Percentiles rank a stretch among this genome's conserved stretches.
Evolutionary conservation across 164 flowering plant species (phyloP).

Genomic region (Dillenia turbinata): DNA sequence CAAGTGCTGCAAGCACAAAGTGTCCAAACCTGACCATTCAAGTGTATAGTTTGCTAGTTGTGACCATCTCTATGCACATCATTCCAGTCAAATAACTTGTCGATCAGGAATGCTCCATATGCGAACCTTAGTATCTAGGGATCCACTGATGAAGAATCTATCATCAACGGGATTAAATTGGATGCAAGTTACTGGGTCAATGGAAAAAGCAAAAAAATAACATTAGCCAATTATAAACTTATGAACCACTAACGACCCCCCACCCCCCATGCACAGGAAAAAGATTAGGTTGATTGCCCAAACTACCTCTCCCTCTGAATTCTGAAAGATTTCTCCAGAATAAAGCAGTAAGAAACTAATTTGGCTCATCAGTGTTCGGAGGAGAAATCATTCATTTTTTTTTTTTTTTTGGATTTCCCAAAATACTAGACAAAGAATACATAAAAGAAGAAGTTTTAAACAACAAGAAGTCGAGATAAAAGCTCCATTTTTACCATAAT

Average conservation of each 20-base stretch:
- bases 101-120: conserved; percentile 98
- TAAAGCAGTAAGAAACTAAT: too few species aligned
- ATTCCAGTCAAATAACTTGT: conserved; percentile 94
- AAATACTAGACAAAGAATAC: too few species aligned
- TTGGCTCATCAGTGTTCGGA: too few species aligned
- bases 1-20: not conserved
- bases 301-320: too few species aligned
- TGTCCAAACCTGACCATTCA: conserved; percentile 88
- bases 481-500: conserved; percentile 61
- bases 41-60: conserved; percentile 98
- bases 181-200: conserved; percentile 90
- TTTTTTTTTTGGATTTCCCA: too few species aligned
- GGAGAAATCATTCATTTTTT: too few species aligned
- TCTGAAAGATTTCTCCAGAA: too few species aligned
- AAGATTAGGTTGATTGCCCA: too few species aligned
- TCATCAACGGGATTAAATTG: conserved; percentile 98
- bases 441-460: not conserved
- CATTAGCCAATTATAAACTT: conserved; percentile 3
- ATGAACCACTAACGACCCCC: too few species aligned
- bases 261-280: too few species aligned
- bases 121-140: conserved; percentile 95
- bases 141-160: conserved; percentile 96
- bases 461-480: too few species aligned
- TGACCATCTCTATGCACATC: conserved; percentile 99
- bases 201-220: conserved; percentile 15